These are phyloP conservation scores for Psilocybe azurescens DNA, from an alignment of 768 basidiomycete genomes.

Conservation along the genomic window DNA sequence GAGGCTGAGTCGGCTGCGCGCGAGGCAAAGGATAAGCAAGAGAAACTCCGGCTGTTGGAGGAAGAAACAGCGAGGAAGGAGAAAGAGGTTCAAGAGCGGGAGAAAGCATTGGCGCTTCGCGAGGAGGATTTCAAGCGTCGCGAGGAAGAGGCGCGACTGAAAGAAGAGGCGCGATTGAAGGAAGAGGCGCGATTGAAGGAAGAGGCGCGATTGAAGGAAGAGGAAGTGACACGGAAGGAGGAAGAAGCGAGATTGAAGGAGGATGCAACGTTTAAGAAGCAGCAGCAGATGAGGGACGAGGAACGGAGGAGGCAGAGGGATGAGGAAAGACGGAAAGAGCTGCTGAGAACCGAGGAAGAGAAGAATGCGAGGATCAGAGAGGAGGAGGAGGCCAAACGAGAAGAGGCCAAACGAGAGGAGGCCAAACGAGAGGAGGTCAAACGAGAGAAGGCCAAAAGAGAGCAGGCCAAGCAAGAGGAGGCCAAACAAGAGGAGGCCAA, in stretches of 20 bases:
- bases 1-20: conserved; percentile 30
- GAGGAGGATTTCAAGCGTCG: conserved; percentile 42
- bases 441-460: too few relatives aligned
- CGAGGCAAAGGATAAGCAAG: conserved; percentile 25
- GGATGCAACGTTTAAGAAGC: conserved; percentile 10
- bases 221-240: conserved; percentile 18
- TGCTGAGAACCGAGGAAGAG: conserved; percentile 12
- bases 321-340: conserved; percentile 19
- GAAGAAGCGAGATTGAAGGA: conserved; percentile 18
- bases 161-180: conserved; percentile 9
- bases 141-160: conserved; percentile 35
- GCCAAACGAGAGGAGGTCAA: too few relatives aligned
- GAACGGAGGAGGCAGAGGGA: conserved; percentile 18
- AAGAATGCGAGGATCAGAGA: conserved; percentile 13
- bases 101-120: conserved; percentile 31
- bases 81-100: conserved; percentile 32
- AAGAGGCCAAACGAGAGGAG: conserved; percentile 20
- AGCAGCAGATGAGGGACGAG: conserved; percentile 4
- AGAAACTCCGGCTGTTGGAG: conserved; percentile 36
- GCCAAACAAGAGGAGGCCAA: too few relatives aligned
- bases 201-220: conserved; percentile 7
- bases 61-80: conserved; percentile 35
- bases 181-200: conserved; percentile 19
- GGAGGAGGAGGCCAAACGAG: conserved; percentile 17
- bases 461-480: conserved; percentile 9